A percentile compares a stretch with the other conserved stretches of the same genome.
Evolutionary conservation across 140 eudicot species (phyloP).

Genomic region (Ambrosia hybrid): DNA sequence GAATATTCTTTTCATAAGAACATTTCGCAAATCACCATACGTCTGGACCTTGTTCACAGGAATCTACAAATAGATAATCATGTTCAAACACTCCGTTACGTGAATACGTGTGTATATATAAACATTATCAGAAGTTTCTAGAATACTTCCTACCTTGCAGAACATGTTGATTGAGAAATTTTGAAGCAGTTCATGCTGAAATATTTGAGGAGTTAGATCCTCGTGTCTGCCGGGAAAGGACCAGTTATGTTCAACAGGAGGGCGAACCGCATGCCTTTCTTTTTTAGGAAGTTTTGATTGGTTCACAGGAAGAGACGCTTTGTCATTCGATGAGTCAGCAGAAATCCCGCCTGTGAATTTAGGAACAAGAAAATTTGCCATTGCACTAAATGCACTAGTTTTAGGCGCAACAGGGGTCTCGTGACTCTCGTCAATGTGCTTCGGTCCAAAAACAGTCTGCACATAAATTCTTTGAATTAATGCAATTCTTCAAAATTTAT

Average conservation of each 20-base stretch:
- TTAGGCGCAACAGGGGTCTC: conserved; percentile 62
- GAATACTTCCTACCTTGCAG: conserved; percentile 66
- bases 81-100: background rate
- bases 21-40: conserved; percentile 81
- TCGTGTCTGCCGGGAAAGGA: conserved; percentile 65
- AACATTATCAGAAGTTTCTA: conserved; percentile 9
- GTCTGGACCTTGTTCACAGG: conserved; percentile 94
- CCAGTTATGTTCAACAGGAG: conserved; percentile 96
- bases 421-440: conserved; percentile 58
- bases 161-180: conserved; percentile 90
- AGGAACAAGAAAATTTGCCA: conserved; percentile 97
- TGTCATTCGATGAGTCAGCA: conserved; percentile 60
- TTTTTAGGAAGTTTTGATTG: conserved; percentile 54
- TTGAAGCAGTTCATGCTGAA: conserved; percentile 98
- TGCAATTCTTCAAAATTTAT: background rate
- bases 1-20: conserved; percentile 97
- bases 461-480: conserved; percentile 19
- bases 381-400: conserved; percentile 90
- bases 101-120: background rate
- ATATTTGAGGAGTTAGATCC: conserved; percentile 71
- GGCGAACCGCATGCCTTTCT: conserved; percentile 95
- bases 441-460: conserved; percentile 88
- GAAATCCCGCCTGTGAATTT: conserved; percentile 86
- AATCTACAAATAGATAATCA: conserved; percentile 48
- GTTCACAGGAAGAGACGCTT: conserved; percentile 29